Base-by-base conservation (phyloP, 257 asterid genomes). In the Plectranthus barbatus region DNA sequence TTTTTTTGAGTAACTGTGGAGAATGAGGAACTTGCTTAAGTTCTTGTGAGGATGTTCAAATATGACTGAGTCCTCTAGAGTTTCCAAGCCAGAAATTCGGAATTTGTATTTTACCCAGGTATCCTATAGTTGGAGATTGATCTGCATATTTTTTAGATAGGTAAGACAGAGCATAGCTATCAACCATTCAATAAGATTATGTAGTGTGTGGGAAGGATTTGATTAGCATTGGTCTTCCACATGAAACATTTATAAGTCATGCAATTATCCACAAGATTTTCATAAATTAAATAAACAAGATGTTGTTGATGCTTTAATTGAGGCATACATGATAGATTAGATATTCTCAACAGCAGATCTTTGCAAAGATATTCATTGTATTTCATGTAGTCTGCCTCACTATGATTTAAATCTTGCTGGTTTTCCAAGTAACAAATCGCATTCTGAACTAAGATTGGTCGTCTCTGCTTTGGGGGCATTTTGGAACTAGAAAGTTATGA, bases 211-310 rank as follows among this genome's bases (percentile, higher is more conserved):
- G 17, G 29, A 21, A 46, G 21, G 11, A 19, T 55, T 34, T 47
- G 49, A 17, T 44, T 18, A 18, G 24, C 45, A 31, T 26, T 34
- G 31, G 18, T 24, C 9, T 19, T 44, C 14, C 41, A n/a, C 19
- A 23, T 20, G n/a, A 41, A 6, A 4, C 29, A 23, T 23, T 23
- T 23, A 23, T 23, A 4, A 23, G 1, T 23, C 29, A 29, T 76
- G 78, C 76, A 93, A 97, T 93, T 73, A 90, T 89, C 97, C 97
- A 56, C 99, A 90, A 90, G 99, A 93, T 64, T 93, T 93, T 64
- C 86, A 70, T 93, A 63, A 93, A 90, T 42, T 86, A 83, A 89
- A 85, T 76, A 92, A 89, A 67, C 97, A 90, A 74, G 95, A 91
- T 23, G 90, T 72, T 72, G 64, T 92, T 74, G 95, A 92, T 72